These are phyloP conservation scores for Tuber microsphaerosporum DNA, from an alignment of 495 filamentous ascomycete species.

Conservation along the genomic window DNA sequence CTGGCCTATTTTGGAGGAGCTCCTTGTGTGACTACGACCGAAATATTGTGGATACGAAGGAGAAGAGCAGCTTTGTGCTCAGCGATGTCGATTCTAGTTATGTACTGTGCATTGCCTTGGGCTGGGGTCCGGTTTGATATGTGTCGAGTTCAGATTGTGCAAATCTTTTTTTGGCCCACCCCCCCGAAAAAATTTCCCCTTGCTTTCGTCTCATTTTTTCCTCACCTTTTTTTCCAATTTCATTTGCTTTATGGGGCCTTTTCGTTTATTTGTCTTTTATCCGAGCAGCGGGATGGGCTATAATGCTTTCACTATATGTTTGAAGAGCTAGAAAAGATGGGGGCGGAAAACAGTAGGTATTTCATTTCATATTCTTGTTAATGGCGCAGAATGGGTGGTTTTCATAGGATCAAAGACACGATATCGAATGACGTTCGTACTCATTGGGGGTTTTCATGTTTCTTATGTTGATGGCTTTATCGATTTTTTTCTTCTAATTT, in stretches of 20 bases:
- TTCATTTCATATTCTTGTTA: constrained; percentile 29
- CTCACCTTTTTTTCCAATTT: not conserved
- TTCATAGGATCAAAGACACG: constrained; percentile 38
- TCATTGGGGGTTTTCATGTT: constrained; percentile 8
- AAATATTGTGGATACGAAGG: constrained; percentile 15
- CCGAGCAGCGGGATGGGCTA: constrained; percentile 23
- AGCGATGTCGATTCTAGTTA: constrained; percentile 23
- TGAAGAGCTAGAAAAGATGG: constrained; percentile 11
- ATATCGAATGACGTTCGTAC: constrained; percentile 33
- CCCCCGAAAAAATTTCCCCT: not conserved
- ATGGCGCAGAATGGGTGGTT: constrained; percentile 38
- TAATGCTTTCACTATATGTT: constrained; percentile 37
- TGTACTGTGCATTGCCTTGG: constrained; percentile 35
- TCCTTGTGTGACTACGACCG: constrained; percentile 30
- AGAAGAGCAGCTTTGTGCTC: constrained; percentile 23
- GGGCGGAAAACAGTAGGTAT: constrained; percentile 29
- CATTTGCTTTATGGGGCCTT: constrained; percentile 12
- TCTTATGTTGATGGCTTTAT: constrained; percentile 37
- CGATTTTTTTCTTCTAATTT: constrained; percentile 22
- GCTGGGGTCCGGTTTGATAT: constrained; percentile 26
- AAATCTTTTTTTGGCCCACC: not conserved
- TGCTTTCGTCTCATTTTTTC: constrained; percentile 22
- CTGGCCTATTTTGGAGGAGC: constrained; percentile 32
- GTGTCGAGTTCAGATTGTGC: not conserved
- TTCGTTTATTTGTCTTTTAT: constrained; percentile 16